Percentiles rank a stretch among this genome's conserved stretches.
phyloP scores from a whole-genome alignment of 139 green algal genomes.

The Edaphochlamys debaryana region DNA sequence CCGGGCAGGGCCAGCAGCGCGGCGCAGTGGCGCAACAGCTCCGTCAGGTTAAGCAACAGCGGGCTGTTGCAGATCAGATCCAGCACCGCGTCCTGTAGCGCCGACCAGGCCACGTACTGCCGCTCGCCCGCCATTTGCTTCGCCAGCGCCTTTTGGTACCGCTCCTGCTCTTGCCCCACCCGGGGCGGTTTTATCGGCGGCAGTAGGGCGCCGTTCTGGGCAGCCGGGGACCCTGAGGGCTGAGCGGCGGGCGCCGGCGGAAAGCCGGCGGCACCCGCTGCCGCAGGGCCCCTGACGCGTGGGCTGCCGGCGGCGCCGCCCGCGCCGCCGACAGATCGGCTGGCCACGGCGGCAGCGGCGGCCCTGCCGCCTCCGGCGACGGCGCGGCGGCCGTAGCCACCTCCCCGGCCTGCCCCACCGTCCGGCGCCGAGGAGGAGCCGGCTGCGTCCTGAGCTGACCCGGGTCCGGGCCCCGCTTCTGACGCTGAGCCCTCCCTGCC shows the following conservation, averaged over 20 bases:
- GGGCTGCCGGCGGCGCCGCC: not conserved
- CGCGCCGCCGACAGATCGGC: not conserved
- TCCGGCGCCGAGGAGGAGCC: too few relatives aligned
- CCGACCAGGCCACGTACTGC: slow-evolving; percentile 13
- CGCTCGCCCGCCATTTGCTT: not conserved
- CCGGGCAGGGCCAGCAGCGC: slow-evolving; percentile 10
- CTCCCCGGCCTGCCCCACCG: too few relatives aligned
- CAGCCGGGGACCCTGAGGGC: not conserved
- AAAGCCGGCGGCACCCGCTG: not conserved
- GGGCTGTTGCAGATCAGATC: slow-evolving; percentile 34
- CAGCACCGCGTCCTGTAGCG: slow-evolving; percentile 8
- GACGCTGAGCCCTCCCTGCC: too few relatives aligned
- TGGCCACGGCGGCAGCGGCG: too few relatives aligned
- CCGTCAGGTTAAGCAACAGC: slow-evolving; percentile 14
- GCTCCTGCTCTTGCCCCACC: slow-evolving; percentile 14
- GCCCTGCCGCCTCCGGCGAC: not conserved
- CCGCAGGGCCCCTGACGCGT: not conserved
- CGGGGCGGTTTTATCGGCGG: not conserved
- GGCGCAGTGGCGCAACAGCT: slow-evolving; percentile 12
- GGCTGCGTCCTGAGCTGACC: too few relatives aligned
- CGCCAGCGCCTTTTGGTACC: not conserved
- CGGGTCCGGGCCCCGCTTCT: too few relatives aligned
- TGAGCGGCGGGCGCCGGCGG: not conserved
- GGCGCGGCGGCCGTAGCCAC: too few relatives aligned
- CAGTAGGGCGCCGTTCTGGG: not conserved